Evolutionary conservation across 179 eudicot species (phyloP).

Genomic region (Beta lomatogona): DNA sequence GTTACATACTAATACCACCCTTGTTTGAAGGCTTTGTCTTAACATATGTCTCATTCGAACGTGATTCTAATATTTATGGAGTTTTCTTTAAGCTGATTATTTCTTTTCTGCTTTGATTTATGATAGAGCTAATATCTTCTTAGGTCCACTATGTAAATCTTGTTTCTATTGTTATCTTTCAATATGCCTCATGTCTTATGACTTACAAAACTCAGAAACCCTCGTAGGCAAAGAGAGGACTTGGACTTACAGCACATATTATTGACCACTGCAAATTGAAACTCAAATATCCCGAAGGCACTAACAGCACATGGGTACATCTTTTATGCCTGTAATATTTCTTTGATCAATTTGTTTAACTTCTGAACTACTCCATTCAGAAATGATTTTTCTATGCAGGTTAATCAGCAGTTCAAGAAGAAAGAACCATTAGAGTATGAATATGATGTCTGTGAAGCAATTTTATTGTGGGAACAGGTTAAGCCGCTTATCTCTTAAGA

Average conservation of each 20-base stretch:
- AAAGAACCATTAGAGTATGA: conserved; percentile 86
- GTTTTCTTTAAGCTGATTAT: not conserved
- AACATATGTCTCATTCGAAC: not conserved
- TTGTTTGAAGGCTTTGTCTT: not conserved
- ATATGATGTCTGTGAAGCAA: conserved; percentile 87
- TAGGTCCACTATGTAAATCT: not conserved
- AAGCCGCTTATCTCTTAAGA: not conserved
- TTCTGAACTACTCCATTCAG: not conserved
- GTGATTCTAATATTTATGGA: not conserved
- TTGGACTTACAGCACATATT: conserved; percentile 86
- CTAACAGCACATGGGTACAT: conserved; percentile 94
- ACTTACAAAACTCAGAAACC: conserved; percentile 21
- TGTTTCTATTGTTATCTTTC: not conserved
- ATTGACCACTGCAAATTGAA: conserved; percentile 91
- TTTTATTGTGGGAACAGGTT: conserved; percentile 96
- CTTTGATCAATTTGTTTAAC: conserved; percentile 4
- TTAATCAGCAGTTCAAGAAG: conserved; percentile 75
- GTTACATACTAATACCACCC: not conserved
- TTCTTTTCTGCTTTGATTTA: not conserved
- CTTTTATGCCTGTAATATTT: not conserved
- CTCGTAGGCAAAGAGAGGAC: conserved; percentile 86
- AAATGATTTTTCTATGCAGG: conserved; percentile 45
- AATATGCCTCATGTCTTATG: conserved; percentile 4
- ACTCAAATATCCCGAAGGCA: conserved; percentile 86
- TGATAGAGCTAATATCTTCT: not conserved